A percentile compares a stretch with the other conserved stretches of the same genome.
phyloP scores from a whole-genome alignment of 2,329 filamentous ascomycete species.

The Curvularia hawaiiensis region DNA sequence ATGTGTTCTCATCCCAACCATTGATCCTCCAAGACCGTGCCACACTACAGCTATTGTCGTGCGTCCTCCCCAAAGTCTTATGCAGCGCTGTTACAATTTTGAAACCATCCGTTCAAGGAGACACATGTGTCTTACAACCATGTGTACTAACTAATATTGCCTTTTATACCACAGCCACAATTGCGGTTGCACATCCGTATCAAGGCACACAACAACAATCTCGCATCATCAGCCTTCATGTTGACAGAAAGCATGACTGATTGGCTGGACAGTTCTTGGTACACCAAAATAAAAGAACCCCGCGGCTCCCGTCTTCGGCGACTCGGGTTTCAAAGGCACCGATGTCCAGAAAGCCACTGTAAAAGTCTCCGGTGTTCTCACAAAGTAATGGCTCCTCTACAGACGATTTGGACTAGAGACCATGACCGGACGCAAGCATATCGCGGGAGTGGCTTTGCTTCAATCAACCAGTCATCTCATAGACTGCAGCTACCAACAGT shows the following conservation, averaged over 20 bases:
- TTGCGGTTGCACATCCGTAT: not conserved
- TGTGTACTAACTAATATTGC: not conserved
- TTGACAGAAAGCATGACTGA: not conserved
- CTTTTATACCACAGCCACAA: not conserved
- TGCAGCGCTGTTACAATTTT: not conserved
- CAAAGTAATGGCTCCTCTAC: not conserved
- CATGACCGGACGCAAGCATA: not conserved
- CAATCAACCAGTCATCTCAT: not conserved
- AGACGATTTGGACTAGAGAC: not conserved
- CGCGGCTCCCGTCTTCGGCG: not conserved
- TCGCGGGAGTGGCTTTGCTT: not conserved
- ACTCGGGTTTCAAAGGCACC: not conserved
- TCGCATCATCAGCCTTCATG: not conserved
- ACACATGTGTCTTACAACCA: not conserved
- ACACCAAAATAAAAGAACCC: not conserved
- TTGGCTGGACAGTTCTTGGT: not conserved
- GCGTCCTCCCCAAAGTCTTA: not conserved
- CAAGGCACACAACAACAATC: not conserved
- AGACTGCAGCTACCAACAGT: not conserved
- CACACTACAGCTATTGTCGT: slow-evolving; percentile 5
- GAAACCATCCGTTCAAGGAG: not conserved
- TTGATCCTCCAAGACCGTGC: slow-evolving; percentile 3
- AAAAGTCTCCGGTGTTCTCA: not conserved
- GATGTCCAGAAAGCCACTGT: not conserved
- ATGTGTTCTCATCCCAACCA: slow-evolving; percentile 6